These are phyloP conservation scores for Pythium plurisporium DNA, from an alignment of 352 stramenopile species.

Conservation along the genomic window DNA sequence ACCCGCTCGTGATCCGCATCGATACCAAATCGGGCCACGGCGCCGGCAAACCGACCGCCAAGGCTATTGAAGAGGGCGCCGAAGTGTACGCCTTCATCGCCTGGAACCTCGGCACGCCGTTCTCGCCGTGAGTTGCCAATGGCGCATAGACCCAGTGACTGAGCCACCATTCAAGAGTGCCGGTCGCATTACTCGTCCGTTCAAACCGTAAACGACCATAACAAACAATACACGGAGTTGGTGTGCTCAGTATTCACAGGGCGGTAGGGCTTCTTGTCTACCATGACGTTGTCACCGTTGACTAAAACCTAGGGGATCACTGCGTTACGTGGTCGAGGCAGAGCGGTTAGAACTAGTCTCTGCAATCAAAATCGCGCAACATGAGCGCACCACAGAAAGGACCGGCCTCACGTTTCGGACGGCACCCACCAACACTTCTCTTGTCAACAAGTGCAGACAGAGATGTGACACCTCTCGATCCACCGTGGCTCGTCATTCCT, in stretches of 20 bases:
- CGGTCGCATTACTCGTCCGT: not conserved
- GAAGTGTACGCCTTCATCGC: slow-evolving; percentile 87
- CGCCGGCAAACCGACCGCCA: slow-evolving; percentile 84
- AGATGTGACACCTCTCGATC: too few species aligned
- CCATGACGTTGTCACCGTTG: too few species aligned
- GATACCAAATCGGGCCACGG: slow-evolving; percentile 88
- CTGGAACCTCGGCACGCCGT: slow-evolving; percentile 53
- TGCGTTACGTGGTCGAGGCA: not conserved
- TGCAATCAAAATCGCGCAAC: slow-evolving; percentile 1
- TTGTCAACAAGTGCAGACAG: too few species aligned
- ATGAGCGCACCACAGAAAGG: too few species aligned
- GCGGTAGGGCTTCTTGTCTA: too few species aligned
- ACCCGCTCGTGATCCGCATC: slow-evolving; percentile 87
- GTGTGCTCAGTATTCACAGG: too few species aligned
- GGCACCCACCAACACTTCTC: not conserved
- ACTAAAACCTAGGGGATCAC: too few species aligned
- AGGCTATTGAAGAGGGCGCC: slow-evolving; percentile 83
- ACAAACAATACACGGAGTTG: not conserved
- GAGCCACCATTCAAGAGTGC: not conserved
- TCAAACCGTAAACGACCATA: not conserved
- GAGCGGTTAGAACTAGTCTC: not conserved
- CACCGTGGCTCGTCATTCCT: too few species aligned
- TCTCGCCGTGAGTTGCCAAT: slow-evolving; percentile 27
- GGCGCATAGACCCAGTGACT: not conserved
- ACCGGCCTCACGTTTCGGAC: not conserved